phyloP scores from a whole-genome alignment of 768 basidiomycete species.

The Gelatoporia subvermispora region DNA sequence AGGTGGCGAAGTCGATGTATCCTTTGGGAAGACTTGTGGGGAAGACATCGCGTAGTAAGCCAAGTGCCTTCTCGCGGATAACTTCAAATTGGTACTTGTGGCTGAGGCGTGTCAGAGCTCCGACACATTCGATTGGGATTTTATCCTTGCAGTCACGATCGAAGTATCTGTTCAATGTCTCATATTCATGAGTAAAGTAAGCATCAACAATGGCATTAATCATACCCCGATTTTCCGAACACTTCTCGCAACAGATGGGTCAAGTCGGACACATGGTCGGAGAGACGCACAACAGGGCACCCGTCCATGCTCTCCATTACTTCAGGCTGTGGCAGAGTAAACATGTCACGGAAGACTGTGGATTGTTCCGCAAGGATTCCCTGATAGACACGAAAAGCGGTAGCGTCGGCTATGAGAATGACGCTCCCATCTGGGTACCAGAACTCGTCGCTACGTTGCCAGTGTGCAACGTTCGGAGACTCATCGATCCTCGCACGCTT shows the following conservation, averaged over 20 bases:
- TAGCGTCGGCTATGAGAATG: conserved; percentile 11
- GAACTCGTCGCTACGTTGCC: neutral
- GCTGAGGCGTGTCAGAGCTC: conserved; percentile 16
- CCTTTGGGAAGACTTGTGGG: too few relatives aligned
- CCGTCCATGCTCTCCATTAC: neutral
- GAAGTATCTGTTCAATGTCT: too few relatives aligned
- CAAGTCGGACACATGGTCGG: neutral
- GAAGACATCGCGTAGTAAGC: too few relatives aligned
- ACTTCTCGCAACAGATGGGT: too few relatives aligned
- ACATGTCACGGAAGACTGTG: conserved; percentile 12
- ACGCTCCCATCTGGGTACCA: conserved; percentile 1
- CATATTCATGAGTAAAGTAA: too few relatives aligned
- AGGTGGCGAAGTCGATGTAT: too few relatives aligned
- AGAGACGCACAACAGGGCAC: neutral
- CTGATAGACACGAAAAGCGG: conserved; percentile 20
- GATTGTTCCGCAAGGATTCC: conserved; percentile 20
- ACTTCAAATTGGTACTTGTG: conserved; percentile 19
- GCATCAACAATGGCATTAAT: too few relatives aligned
- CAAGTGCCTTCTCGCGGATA: conserved; percentile 6
- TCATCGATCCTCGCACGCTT: too few relatives aligned
- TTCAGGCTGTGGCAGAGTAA: neutral
- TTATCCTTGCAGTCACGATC: too few relatives aligned
- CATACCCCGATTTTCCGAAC: too few relatives aligned
- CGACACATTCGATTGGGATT: conserved; percentile 1
- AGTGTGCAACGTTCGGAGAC: too few relatives aligned